A percentile compares a stretch with the other conserved stretches of the same genome.
Conservation (phyloP, 2,329 filamentous ascomycete genomes). For the Colletotrichum viniferum region DNA sequence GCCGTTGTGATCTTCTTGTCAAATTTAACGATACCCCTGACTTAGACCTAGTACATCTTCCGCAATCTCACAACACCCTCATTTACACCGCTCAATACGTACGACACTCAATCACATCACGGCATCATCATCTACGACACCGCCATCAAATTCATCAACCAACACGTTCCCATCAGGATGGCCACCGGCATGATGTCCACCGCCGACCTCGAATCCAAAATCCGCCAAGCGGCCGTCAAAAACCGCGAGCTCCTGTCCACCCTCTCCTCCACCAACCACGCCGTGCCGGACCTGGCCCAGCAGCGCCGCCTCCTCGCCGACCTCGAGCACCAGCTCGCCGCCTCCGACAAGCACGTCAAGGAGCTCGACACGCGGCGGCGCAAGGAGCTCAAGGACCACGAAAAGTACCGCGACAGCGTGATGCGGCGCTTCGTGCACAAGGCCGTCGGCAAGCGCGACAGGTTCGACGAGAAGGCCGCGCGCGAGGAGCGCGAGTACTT, state of each 20-base stretch:
- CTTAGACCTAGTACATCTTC: not conserved
- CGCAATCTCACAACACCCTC: not conserved
- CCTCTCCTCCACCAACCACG: slow-evolving; percentile 54
- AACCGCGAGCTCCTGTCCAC: slow-evolving; percentile 49
- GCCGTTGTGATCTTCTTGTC: too few species aligned
- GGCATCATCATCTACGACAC: not conserved
- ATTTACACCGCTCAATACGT: fast-evolving
- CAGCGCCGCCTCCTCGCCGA: slow-evolving; percentile 49
- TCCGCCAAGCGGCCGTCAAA: slow-evolving; percentile 41
- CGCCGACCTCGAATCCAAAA: slow-evolving; percentile 34
- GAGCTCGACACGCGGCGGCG: slow-evolving; percentile 43
- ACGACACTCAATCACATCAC: fast-evolving
- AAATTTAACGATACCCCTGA: not conserved
- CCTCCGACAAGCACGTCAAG: slow-evolving; percentile 40
- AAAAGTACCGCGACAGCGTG: slow-evolving; percentile 56
- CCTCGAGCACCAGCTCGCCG: slow-evolving; percentile 44
- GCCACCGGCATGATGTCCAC: not conserved
- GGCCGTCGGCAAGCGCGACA: slow-evolving; percentile 51
- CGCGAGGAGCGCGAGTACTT: slow-evolving; percentile 62
- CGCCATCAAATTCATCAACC: not conserved
- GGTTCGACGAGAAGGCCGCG: slow-evolving; percentile 51
- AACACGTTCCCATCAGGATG: not conserved
- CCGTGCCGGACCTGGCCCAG: slow-evolving; percentile 47
- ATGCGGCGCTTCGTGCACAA: slow-evolving; percentile 57
- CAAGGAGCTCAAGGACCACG: slow-evolving; percentile 55